Evolutionary conservation across 1,139 yeast species (phyloP).

Genomic region (Nakaseomyces bracarensis): DNA sequence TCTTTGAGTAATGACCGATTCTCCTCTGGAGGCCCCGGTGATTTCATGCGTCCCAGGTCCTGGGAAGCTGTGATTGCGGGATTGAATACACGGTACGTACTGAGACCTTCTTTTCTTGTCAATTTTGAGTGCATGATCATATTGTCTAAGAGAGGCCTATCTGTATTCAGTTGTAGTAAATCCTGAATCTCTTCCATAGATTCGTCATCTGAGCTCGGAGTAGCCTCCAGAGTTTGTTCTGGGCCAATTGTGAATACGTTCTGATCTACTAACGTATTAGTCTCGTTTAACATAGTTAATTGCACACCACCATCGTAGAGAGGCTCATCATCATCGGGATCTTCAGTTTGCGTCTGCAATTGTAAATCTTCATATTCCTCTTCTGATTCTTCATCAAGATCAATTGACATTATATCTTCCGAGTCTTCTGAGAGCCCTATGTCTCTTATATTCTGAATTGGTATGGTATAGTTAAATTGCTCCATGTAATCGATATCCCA

Average conservation of each 20-base stretch:
- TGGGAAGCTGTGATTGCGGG: background rate
- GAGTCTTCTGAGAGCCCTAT: background rate
- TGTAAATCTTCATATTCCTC: background rate
- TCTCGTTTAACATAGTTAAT: background rate
- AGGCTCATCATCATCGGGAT: background rate
- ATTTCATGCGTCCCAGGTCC: background rate
- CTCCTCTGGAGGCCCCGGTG: background rate
- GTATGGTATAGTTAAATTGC: background rate
- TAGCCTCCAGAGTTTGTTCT: background rate
- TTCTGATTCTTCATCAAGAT: background rate
- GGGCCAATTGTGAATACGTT: too few relatives aligned
- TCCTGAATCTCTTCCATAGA: too few relatives aligned
- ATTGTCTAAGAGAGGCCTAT: background rate
- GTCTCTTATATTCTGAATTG: background rate
- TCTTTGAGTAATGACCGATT: background rate
- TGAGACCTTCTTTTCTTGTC: background rate
- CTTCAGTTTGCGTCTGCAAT: too few relatives aligned
- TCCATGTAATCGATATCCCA: conserved; percentile 5
- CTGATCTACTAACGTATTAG: background rate
- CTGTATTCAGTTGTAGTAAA: too few relatives aligned
- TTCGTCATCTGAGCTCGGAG: background rate
- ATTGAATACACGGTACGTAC: background rate
- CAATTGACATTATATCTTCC: background rate
- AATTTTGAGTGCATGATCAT: background rate
- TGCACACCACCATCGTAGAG: background rate